Evolutionary conservation across 768 basidiomycete genomes (phyloP).

Genomic region (Omphalotus guepiniiformis): DNA sequence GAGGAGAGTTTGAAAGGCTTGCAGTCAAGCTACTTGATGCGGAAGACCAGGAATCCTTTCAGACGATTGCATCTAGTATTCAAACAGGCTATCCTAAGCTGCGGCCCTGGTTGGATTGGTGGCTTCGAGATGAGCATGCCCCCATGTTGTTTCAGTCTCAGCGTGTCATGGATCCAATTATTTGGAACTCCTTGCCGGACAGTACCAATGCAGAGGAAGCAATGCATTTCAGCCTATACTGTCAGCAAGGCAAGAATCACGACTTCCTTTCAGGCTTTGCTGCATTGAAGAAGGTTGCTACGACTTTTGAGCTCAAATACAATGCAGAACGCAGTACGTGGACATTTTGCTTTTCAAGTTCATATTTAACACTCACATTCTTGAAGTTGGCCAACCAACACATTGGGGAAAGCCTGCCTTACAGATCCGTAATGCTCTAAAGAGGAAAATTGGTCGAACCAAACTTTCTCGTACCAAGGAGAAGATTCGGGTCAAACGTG

Average conservation of each 20-base stretch:
- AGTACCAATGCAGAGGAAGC: slow-evolving; percentile 33
- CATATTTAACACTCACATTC: not conserved
- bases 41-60: not conserved
- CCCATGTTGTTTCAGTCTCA: slow-evolving; percentile 25
- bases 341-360: not conserved
- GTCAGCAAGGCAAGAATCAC: not conserved
- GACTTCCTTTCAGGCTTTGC: not conserved
- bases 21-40: slow-evolving; percentile 9
- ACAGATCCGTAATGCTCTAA: not conserved
- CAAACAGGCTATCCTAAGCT: slow-evolving; percentile 17
- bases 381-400: not conserved
- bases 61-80: slow-evolving; percentile 7
- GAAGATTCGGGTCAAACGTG: not conserved
- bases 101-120: slow-evolving; percentile 27
- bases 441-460: not conserved
- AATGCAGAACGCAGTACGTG: not conserved
- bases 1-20: slow-evolving; percentile 14
- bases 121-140: slow-evolving; percentile 23
- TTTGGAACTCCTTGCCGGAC: slow-evolving; percentile 28
- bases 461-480: not conserved
- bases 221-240: slow-evolving; percentile 30
- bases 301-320: not conserved
- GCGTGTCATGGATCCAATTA: slow-evolving; percentile 19
- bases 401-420: not conserved
- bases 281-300: not conserved